Base-by-base conservation (phyloP, 2,329 filamentous ascomycete genomes). In the Arthroderma sp. region DNA sequence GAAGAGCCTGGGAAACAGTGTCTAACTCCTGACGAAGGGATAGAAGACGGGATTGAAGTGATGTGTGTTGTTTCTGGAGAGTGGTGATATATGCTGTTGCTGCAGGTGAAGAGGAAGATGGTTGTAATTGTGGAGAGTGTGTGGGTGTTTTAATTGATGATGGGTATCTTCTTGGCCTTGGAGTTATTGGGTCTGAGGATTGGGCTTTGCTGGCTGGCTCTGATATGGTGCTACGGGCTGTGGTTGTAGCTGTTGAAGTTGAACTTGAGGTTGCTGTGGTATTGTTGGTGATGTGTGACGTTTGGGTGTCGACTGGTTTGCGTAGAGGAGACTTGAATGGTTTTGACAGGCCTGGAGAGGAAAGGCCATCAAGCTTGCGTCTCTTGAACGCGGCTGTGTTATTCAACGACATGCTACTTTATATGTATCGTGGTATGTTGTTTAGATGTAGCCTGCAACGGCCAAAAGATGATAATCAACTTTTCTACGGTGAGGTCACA, bases 251-350 rank as follows among this genome's bases (percentile, higher is more conserved):
- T 36, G 10, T 36, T n/a, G 29, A 9, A 29, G 30, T 29, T 36
- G n/a, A 5, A 22, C 22, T 22, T n/a, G 10, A 15, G 37, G 37
- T 36, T 22, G 30, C n/a, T 37, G 38, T 30, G 43, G 40, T 15
- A n/a, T 30, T 5, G 37, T 37, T 3, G 38, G 22, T 29, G 6
- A n/a, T 15, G 39, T 41, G 39, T 6, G 6, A 7, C 4, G 34
- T 9, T 37, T n/a, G 4, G 11, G 34, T n/a, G 5, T 5, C 27
- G 8, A 37, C 27, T n/a, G 27, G 15, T 22, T 15, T 29, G 34
- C 72, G 74, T 49, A 82, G 72, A 9, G 81, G 82, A 38, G 82
- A 85, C 52, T 80, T 79, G 65, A 86, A 86, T 0, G 82, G 82
- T 57, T 80, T 82, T 49, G 73, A 72, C 40, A 85, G 72, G 5